phyloP scores from a whole-genome alignment of 2,329 filamentous ascomycete genomes.

The Coleophoma eucalyptorum region DNA sequence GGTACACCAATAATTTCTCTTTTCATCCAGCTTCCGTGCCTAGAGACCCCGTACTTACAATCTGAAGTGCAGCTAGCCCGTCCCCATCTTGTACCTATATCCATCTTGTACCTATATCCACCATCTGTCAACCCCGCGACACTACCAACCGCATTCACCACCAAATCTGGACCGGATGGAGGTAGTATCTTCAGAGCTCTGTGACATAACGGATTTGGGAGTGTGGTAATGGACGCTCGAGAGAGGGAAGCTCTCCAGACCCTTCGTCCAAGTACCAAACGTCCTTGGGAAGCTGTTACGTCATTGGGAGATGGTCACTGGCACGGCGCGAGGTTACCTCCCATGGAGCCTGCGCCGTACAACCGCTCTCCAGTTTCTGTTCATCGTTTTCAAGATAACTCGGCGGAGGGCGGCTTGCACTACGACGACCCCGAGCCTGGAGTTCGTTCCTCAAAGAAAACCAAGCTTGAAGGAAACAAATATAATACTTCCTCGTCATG shows the following conservation, averaged over 20 bases:
- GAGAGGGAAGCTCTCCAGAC: slow-evolving; percentile 21
- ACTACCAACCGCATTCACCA: too few species aligned
- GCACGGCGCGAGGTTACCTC: slow-evolving; percentile 17
- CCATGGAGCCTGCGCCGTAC: slow-evolving; percentile 17
- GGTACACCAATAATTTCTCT: too few species aligned
- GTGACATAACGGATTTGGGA: slow-evolving; percentile 19
- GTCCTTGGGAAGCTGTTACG: slow-evolving; percentile 23
- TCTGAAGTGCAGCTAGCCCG: too few species aligned
- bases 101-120: too few species aligned
- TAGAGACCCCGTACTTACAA: too few species aligned
- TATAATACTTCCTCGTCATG: slow-evolving; percentile 10
- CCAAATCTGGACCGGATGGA: slow-evolving; percentile 29
- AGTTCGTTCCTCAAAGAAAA: slow-evolving; percentile 13
- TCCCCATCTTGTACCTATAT: too few species aligned
- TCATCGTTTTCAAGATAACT: neutral
- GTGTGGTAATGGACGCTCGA: slow-evolving; percentile 26
- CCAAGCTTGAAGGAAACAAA: slow-evolving; percentile 17
- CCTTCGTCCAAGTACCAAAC: slow-evolving; percentile 20
- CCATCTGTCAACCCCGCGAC: too few species aligned
- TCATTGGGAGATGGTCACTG: slow-evolving; percentile 11
- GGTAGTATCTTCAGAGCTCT: slow-evolving; percentile 12
- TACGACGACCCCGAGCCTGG: slow-evolving; percentile 7
- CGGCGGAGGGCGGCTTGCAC: neutral
- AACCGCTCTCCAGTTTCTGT: neutral
- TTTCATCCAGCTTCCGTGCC: too few species aligned